Evolutionary conservation across 305 asterid genomes (phyloP).

Genomic region (Solanum aculeatissimum): DNA sequence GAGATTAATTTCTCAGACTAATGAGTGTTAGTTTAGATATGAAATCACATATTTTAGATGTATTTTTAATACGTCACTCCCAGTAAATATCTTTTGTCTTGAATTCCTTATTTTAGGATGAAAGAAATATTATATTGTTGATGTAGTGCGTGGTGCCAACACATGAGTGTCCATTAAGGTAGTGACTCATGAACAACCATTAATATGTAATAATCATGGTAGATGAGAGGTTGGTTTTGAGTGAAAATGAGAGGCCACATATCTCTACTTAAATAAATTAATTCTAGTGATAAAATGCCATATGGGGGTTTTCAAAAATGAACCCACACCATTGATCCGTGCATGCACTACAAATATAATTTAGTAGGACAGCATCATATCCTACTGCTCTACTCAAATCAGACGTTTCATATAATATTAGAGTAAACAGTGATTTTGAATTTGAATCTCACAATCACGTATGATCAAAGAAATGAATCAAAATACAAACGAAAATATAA

Average conservation of each 20-base stretch:
- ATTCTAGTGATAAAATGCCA: background rate
- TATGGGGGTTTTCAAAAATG: background rate
- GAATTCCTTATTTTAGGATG: background rate
- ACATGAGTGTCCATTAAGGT: background rate
- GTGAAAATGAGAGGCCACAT: background rate
- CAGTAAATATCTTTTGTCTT: background rate
- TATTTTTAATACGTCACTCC: too few relatives aligned
- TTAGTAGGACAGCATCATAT: background rate
- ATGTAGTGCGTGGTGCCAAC: background rate
- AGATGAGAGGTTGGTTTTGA: background rate
- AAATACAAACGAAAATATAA: background rate
- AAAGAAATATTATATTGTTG: background rate
- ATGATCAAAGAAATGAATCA: background rate
- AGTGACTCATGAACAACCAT: background rate
- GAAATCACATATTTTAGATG: too few relatives aligned
- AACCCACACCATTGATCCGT: background rate
- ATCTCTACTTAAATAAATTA: background rate
- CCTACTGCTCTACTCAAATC: background rate
- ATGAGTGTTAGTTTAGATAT: too few relatives aligned
- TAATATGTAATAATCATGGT: background rate
- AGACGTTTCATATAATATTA: background rate
- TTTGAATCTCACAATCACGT: background rate
- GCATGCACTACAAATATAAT: background rate
- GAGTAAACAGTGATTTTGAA: fast-evolving
- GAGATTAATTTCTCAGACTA: too few relatives aligned